Evolutionary conservation across 164 flowering plant species (phyloP).

Genomic region (Chimonanthus praecox): DNA sequence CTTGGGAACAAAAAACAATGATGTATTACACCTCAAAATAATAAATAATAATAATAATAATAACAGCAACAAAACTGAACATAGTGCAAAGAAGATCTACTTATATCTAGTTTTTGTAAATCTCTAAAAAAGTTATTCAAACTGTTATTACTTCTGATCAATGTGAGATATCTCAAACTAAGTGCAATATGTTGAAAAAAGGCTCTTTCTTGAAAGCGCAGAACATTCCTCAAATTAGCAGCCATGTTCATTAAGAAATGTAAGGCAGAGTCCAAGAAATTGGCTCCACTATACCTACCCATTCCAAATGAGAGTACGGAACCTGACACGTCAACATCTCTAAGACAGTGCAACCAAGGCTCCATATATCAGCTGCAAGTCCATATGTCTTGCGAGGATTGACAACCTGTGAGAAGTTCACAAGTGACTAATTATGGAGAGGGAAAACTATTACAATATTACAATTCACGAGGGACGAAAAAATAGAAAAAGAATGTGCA

Average conservation of each 20-base stretch:
- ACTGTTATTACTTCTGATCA: not conserved
- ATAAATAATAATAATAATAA: too few species aligned
- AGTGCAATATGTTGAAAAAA: not conserved
- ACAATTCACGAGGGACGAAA: too few species aligned
- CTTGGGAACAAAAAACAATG: too few species aligned
- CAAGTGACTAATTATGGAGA: not conserved
- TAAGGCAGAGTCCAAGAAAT: not conserved
- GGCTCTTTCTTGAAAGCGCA: too few species aligned
- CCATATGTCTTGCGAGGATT: constrained; percentile 60
- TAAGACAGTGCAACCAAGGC: constrained; percentile 96
- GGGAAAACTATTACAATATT: not conserved
- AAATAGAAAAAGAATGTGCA: not conserved
- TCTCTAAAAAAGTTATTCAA: too few species aligned
- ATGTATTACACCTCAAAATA: too few species aligned
- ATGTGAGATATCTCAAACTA: too few species aligned
- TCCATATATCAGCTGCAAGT: constrained; percentile 95
- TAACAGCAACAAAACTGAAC: too few species aligned
- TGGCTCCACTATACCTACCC: constrained; percentile 39
- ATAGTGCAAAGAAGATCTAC: too few species aligned
- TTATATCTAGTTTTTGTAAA: too few species aligned
- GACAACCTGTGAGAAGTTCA: constrained; percentile 53
- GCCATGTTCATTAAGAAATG: not conserved
- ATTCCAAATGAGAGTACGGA: constrained; percentile 69
- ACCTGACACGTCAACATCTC: constrained; percentile 79
- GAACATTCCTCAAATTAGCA: not conserved